Base-by-base conservation (phyloP, 2,329 filamentous ascomycete species). In the Hypoxylon sp. region DNA sequence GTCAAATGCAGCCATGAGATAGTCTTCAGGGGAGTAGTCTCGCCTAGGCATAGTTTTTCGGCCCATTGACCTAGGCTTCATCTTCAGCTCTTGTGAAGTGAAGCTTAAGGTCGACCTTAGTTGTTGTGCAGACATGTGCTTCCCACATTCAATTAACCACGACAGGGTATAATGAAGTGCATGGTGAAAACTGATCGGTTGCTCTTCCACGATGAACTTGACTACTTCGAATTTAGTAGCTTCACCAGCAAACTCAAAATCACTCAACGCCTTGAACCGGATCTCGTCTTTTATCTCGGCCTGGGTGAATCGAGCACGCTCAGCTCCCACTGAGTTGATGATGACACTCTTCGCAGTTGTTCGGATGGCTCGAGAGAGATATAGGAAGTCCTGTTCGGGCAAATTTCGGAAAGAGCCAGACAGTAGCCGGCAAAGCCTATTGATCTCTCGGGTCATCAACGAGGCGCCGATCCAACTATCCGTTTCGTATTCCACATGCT, bases 381-480 rank as follows among this genome's bases (percentile, higher is more conserved):
- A 87, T 3, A 85, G 81, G 6, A 87, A 84, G 68, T 93, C 89
- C 48, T 91, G 86, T n/a, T 87, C 84, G 32, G 87, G 85, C 46
- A 87, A 87, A 76, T 90, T 88, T 54, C 89, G 88, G 84, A 97
- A 99, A 0, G 96, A 91, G 74, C 97, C 93, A 0, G 94, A 91
- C 64, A 98, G 91, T 75, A 96, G 92, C 69, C 94, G 88, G 76
- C 95, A 97, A 39, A 98, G 87, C 59, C 93, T 90, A 77, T 98
- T 98, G 79, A 99, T 95, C 79, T 99, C 95, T 55, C 95, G 88
- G 54, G 96, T 98, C 64, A 99, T 92, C 55, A 98, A 86, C 6
- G 94, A 97, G 2, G 96, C 95, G 64, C 93, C 97, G 58, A 99
- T 98, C 96, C 96, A 99, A 19, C 93, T 92, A 80, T 99, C 97